Evolutionary conservation across 768 basidiomycete species (phyloP).

Genomic region (Tricholoma furcatifolium): DNA sequence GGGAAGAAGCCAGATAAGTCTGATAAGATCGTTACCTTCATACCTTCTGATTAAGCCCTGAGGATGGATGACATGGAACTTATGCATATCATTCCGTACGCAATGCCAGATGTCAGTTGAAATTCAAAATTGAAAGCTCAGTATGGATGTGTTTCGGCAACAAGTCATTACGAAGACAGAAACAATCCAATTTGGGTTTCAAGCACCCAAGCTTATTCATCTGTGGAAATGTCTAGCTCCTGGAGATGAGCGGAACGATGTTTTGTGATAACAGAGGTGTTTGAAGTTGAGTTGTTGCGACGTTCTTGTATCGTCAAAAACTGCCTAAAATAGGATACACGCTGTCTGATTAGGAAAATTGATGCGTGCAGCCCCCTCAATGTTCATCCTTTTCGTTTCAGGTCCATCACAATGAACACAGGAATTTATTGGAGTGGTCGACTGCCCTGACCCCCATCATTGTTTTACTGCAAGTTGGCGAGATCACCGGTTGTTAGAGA

Average conservation of each 20-base stretch:
- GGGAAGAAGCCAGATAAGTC: background rate
- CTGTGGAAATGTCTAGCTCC: no score
- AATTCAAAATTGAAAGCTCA: no score
- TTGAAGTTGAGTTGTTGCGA: background rate
- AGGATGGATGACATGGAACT: no score
- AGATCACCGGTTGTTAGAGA: slow-evolving; percentile 6
- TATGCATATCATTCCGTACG: no score
- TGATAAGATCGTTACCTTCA: background rate
- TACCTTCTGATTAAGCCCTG: no score
- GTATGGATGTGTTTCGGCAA: no score
- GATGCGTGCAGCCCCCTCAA: background rate
- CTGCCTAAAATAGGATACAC: background rate
- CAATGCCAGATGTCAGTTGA: no score
- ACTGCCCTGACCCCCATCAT: background rate
- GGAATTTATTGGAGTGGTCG: background rate
- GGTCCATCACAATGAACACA: slow-evolving; percentile 11
- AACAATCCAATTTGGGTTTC: no score
- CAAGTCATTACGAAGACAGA: no score
- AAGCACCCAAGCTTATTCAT: no score
- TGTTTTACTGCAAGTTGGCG: slow-evolving; percentile 1
- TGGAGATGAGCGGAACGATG: no score
- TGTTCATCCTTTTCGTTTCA: slow-evolving; percentile 10
- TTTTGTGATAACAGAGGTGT: no score
- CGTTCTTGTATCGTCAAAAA: background rate
- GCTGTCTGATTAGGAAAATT: slow-evolving; percentile 2